Evolutionary conservation across 768 basidiomycete genomes (phyloP).

Genomic region (Suillus americanus): DNA sequence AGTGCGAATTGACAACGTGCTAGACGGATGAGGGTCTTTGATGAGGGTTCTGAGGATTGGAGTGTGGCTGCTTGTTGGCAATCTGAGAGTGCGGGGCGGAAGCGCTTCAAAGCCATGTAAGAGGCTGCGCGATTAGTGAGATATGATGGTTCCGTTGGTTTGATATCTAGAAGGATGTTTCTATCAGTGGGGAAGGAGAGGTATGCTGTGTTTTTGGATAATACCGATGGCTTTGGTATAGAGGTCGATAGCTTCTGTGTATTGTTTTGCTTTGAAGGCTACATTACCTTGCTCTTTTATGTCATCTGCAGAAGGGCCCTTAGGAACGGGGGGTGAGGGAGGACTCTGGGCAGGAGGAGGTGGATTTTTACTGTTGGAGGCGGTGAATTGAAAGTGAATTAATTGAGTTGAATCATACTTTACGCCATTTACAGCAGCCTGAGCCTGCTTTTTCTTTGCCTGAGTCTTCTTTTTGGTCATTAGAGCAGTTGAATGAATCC

Average conservation of each 20-base stretch:
- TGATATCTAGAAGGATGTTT: slow-evolving; percentile 43
- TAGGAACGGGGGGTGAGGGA: slow-evolving; percentile 17
- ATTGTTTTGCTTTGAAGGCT: slow-evolving; percentile 67
- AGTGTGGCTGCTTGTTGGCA: slow-evolving; percentile 73
- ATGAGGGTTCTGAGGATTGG: slow-evolving; percentile 58
- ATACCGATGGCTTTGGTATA: slow-evolving; percentile 77
- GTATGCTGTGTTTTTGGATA: neutral
- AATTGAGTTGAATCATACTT: slow-evolving; percentile 17
- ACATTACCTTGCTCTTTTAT: slow-evolving; percentile 78
- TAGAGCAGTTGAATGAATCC: neutral
- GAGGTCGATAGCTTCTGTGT: slow-evolving; percentile 65
- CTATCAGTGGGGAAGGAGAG: slow-evolving; percentile 9
- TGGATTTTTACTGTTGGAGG: slow-evolving; percentile 14
- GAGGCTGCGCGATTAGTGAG: slow-evolving; percentile 87
- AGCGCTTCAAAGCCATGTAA: slow-evolving; percentile 79
- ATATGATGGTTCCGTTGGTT: slow-evolving; percentile 68
- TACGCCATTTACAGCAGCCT: slow-evolving; percentile 19
- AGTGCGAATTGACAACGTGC: slow-evolving; percentile 84
- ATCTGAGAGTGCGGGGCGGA: slow-evolving; percentile 71
- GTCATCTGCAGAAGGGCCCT: slow-evolving; percentile 46
- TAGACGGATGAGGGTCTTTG: slow-evolving; percentile 81
- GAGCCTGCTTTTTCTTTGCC: slow-evolving; percentile 27
- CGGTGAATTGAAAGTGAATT: slow-evolving; percentile 10
- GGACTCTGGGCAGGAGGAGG: slow-evolving; percentile 1
- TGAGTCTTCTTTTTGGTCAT: slow-evolving; percentile 32